Evolutionary conservation across 1,139 yeast genomes (phyloP).

Genomic region (Blastobotrys elegans): DNA sequence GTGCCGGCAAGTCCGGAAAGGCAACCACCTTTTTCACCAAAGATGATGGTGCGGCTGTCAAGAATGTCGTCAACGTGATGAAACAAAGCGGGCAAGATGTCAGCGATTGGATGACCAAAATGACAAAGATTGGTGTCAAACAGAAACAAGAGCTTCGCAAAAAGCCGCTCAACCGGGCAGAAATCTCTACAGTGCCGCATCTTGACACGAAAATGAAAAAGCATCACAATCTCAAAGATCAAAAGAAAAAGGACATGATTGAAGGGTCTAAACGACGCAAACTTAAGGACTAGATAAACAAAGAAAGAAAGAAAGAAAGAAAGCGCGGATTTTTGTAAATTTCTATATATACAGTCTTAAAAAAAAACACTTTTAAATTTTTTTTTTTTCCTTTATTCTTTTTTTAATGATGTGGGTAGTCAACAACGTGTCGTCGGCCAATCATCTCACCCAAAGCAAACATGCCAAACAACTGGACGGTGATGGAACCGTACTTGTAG

Average conservation of each 20-base stretch:
- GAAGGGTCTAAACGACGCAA: constrained; percentile 70
- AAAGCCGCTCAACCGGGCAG: constrained; percentile 58
- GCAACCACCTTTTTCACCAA: constrained; percentile 93
- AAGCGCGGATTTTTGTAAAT: no score
- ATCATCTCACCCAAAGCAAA: constrained; percentile 93
- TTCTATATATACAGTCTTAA: no score
- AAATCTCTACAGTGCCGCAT: constrained; percentile 83
- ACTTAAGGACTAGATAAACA: constrained; percentile 13
- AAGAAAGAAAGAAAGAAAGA: neutral
- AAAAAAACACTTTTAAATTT: neutral
- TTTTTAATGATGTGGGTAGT: constrained; percentile 50
- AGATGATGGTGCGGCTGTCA: constrained; percentile 71
- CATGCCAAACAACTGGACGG: constrained; percentile 82
- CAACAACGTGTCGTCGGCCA: constrained; percentile 90
- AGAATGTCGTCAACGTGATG: constrained; percentile 90
- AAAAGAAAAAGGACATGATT: constrained; percentile 64
- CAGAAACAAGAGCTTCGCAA: constrained; percentile 62
- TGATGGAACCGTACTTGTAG: constrained; percentile 67
- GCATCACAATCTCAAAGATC: constrained; percentile 41
- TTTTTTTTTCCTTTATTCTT: neutral
- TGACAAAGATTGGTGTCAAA: constrained; percentile 62
- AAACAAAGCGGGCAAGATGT: constrained; percentile 71
- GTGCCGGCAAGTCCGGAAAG: constrained; percentile 82
- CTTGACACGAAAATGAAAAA: constrained; percentile 44
- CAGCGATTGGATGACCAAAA: constrained; percentile 76